phyloP scores from a whole-genome alignment of 108 stramenopile genomes.

The Fistulifera solaris region DNA sequence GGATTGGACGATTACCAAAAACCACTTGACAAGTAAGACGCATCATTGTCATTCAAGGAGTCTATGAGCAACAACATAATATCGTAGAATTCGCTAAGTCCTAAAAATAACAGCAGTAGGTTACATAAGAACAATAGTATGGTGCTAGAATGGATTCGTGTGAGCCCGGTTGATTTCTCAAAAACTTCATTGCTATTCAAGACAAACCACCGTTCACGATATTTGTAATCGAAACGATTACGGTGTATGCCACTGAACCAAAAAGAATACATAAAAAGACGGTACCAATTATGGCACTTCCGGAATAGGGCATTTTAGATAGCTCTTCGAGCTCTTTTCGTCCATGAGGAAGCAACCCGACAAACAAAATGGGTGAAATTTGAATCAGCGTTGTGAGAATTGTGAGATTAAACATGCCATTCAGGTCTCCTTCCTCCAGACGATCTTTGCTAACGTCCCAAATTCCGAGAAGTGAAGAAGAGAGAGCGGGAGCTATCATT shows the following conservation, averaged over 20 bases:
- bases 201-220: conserved; percentile 20
- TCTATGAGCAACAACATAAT: too few species aligned
- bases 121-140: too few species aligned
- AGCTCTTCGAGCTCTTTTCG: conserved; percentile 46
- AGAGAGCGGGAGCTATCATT: conserved; percentile 33
- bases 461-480: conserved; percentile 42
- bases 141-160: too few species aligned
- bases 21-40: conserved; percentile 7
- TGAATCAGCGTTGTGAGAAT: conserved; percentile 58
- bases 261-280: conserved; percentile 56
- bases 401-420: conserved; percentile 51
- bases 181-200: too few species aligned
- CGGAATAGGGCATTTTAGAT: conserved; percentile 31
- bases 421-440: conserved; percentile 36
- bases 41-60: too few species aligned
- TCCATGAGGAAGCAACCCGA: conserved; percentile 47
- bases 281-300: conserved; percentile 49
- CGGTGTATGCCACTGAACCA: conserved; percentile 41
- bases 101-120: too few species aligned
- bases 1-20: conserved; percentile 69
- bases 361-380: conserved; percentile 43
- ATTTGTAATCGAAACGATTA: conserved; percentile 54
- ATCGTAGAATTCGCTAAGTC: too few species aligned
- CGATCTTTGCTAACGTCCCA: conserved; percentile 70
- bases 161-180: too few species aligned